These are phyloP conservation scores for Podaxis rugospora DNA, from an alignment of 768 basidiomycete genomes.

Conservation along the genomic window DNA sequence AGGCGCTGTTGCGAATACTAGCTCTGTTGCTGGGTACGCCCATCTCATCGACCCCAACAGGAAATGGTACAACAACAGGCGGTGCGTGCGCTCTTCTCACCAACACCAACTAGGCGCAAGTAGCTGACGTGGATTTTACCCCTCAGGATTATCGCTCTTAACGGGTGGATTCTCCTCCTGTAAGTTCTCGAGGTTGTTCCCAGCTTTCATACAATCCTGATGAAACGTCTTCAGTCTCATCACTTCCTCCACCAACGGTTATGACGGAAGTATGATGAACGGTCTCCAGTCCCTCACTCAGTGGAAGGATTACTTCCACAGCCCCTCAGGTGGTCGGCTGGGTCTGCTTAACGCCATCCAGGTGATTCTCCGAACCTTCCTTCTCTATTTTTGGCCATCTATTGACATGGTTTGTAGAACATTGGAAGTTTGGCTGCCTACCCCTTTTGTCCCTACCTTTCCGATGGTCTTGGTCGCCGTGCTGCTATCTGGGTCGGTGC, in stretches of 20 bases:
- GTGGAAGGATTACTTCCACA: slow-evolving; percentile 60
- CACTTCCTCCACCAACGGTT: slow-evolving; percentile 73
- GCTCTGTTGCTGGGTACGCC: slow-evolving; percentile 32
- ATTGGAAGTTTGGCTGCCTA: slow-evolving; percentile 66
- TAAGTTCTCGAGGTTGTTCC: slow-evolving; percentile 23
- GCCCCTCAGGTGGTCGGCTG: slow-evolving; percentile 52
- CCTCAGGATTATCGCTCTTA: slow-evolving; percentile 52
- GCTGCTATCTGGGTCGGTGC: slow-evolving; percentile 65
- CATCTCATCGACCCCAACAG: slow-evolving; percentile 61
- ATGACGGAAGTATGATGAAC: slow-evolving; percentile 80
- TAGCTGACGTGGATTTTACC: background rate
- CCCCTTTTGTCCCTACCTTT: slow-evolving; percentile 67
- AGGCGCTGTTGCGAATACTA: slow-evolving; percentile 38
- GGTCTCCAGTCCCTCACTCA: slow-evolving; percentile 64
- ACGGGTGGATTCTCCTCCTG: slow-evolving; percentile 69
- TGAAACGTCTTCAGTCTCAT: slow-evolving; percentile 44
- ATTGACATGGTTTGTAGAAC: slow-evolving; percentile 36
- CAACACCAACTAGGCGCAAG: background rate
- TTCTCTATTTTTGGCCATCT: background rate
- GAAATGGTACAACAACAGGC: slow-evolving; percentile 75
- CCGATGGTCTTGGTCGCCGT: slow-evolving; percentile 70
- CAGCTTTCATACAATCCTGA: background rate
- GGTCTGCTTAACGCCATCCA: slow-evolving; percentile 75
- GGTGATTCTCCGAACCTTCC: slow-evolving; percentile 29
- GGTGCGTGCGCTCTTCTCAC: slow-evolving; percentile 32